A percentile compares a stretch with the other conserved stretches of the same genome.
Evolutionary conservation across 352 stramenopile genomes (phyloP).

Genomic region (Pythium pectinolyticum): DNA sequence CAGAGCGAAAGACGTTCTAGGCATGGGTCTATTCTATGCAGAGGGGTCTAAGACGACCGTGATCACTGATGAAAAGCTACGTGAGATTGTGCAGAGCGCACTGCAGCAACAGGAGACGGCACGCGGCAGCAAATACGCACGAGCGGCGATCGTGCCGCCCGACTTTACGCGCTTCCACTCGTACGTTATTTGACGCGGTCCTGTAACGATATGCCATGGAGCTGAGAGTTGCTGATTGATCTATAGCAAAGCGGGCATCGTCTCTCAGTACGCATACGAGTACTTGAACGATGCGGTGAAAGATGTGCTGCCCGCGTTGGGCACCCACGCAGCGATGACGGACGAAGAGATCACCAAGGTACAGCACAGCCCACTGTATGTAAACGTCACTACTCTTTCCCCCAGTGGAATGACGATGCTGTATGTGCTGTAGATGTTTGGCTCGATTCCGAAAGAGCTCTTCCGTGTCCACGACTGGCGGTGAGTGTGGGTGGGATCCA

Average conservation of each 20-base stretch:
- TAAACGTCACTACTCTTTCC: no score
- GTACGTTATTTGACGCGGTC: constrained; percentile 34
- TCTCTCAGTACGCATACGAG: constrained; percentile 94
- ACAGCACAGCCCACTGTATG: background rate
- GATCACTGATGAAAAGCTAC: constrained; percentile 62
- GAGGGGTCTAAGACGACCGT: constrained; percentile 65
- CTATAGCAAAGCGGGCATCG: constrained; percentile 86
- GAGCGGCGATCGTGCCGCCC: constrained; percentile 92
- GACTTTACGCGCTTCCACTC: constrained; percentile 97
- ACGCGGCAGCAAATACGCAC: constrained; percentile 49
- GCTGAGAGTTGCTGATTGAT: background rate
- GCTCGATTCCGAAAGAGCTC: constrained; percentile 78
- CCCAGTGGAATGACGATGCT: no score
- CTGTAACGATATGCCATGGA: background rate
- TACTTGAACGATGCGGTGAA: constrained; percentile 83
- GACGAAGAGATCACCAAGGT: constrained; percentile 88
- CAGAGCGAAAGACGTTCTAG: background rate
- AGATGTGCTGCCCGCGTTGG: constrained; percentile 93
- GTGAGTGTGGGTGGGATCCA: no score
- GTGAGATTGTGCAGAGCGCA: constrained; percentile 58
- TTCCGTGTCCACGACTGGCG: constrained; percentile 97
- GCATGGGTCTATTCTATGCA: constrained; percentile 75
- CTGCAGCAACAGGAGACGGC: constrained; percentile 65
- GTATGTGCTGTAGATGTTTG: constrained; percentile 88
- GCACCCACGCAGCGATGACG: constrained; percentile 97